A percentile compares a stretch with the other conserved stretches of the same genome.
These are phyloP conservation scores for Anthostomella pinea DNA, from an alignment of 2,329 filamentous ascomycete genomes.

Conservation along the genomic window DNA sequence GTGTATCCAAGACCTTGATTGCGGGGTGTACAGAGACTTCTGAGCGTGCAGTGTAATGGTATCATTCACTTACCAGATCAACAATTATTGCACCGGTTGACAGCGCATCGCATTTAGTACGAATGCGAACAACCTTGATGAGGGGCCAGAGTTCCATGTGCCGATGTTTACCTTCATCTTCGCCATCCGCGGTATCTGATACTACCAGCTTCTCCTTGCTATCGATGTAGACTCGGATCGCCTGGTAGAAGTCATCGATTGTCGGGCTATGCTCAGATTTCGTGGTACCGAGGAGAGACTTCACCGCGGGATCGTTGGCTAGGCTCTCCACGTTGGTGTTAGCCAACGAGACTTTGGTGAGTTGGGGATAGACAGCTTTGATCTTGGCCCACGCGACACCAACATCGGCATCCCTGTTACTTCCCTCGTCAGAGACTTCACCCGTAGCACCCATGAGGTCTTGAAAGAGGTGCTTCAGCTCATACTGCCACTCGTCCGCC, in stretches of 20 bases:
- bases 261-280: slow-evolving; percentile 37
- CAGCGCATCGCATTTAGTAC: slow-evolving; percentile 47
- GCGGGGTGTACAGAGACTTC: no score
- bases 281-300: slow-evolving; percentile 44
- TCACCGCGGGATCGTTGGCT: slow-evolving; percentile 38
- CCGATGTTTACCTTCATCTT: not conserved
- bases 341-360: slow-evolving; percentile 9
- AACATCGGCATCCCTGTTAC: slow-evolving; percentile 43
- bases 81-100: slow-evolving; percentile 54
- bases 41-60: no score
- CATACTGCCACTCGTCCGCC: slow-evolving; percentile 48
- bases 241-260: slow-evolving; percentile 40
- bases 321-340: slow-evolving; percentile 36
- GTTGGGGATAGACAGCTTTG: slow-evolving; percentile 34
- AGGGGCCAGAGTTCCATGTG: slow-evolving; percentile 40
- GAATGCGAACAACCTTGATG: slow-evolving; percentile 43
- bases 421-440: slow-evolving; percentile 34
- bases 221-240: slow-evolving; percentile 51
- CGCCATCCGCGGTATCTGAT: not conserved
- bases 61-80: slow-evolving; percentile 50
- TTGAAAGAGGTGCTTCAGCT: slow-evolving; percentile 46
- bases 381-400: slow-evolving; percentile 41
- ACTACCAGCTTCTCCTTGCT: slow-evolving; percentile 46
- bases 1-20: no score
- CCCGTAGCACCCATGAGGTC: slow-evolving; percentile 45